Base-by-base conservation (phyloP, 352 stramenopile genomes). In the Pythium guiyangense region DNA sequence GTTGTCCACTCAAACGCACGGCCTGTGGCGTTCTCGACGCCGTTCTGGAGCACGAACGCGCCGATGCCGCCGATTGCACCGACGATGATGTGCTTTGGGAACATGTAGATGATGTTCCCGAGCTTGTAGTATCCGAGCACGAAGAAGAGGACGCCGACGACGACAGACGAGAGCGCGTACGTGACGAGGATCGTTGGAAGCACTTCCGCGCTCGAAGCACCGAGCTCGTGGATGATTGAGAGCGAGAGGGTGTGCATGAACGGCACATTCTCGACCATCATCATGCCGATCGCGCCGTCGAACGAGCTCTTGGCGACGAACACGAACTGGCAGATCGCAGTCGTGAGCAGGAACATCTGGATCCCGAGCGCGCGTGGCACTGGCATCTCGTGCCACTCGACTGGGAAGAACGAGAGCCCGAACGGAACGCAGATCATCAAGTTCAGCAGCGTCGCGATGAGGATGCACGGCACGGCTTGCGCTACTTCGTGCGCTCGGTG, bases 261-360 rank as follows among this genome's bases (percentile, higher is more conserved):
- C 25, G 95, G 95, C 50, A 98, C 87, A 66, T 98, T 98, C 67
- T 98, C 95, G 37, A 98, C 90, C 93, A 98, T 98, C 84, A 97
- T 96, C 65, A 89, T 86, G 57, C 77, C 79, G 53, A 92, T 83
- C 0, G 77, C 63, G 11, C 82, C 75, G 49, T 89, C 74, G 49
- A 92, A 92, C 22, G 81, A 86, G 61, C 82, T 92, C 48, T 72
- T 79, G 49, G 67, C 67, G 20, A 90, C 82, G 57, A 90, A 88
- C 20, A 88, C 82, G 55, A 92, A 92, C 67, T 92, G 82, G 54
- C 77, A 90, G 45, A 92, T 82, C 46, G 79, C 77, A 2, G 82
- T 87, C 39, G 79, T 88, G 60, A 92, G 70, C 39, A 92, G 56
- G 62, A 89, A 92, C 79, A 94, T 91, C 58, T 90, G 78, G 63